Evolutionary conservation across 225 moss, liverwort and hornwort genomes (phyloP).

Genomic region (Neckera pumila): DNA sequence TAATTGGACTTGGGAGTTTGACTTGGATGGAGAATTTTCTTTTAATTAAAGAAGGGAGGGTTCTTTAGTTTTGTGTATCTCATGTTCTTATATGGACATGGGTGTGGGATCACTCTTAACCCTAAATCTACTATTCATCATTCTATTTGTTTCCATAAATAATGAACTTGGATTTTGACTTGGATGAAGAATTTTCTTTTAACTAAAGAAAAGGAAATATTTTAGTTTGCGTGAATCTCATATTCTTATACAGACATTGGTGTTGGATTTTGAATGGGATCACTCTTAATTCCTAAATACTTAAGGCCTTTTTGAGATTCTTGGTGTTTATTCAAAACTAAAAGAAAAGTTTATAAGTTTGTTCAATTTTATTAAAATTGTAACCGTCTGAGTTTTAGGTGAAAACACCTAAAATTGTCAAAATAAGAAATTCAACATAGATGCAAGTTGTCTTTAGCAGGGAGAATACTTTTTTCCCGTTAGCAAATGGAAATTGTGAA

Average conservation of each 20-base stretch:
- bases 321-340: fast-evolving
- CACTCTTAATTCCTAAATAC: too few relatives aligned
- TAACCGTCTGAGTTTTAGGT: fast-evolving
- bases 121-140: too few relatives aligned
- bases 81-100: too few relatives aligned
- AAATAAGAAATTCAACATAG: fast-evolving
- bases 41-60: too few relatives aligned
- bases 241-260: too few relatives aligned
- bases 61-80: fast-evolving
- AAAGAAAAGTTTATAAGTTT: background rate
- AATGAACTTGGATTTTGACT: background rate
- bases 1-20: background rate
- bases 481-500: background rate
- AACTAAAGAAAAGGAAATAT: too few relatives aligned
- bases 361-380: background rate
- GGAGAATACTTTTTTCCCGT: background rate
- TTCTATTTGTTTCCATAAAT: too few relatives aligned
- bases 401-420: fast-evolving
- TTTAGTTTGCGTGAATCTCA: fast-evolving
- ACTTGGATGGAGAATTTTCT: background rate
- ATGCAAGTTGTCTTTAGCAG: fast-evolving
- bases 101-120: too few relatives aligned
- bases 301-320: fast-evolving
- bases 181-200: background rate
- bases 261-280: background rate